A percentile compares a stretch with the other conserved stretches of the same genome.
phyloP scores from a whole-genome alignment of 495 filamentous ascomycete species.

The Podospora didyma region DNA sequence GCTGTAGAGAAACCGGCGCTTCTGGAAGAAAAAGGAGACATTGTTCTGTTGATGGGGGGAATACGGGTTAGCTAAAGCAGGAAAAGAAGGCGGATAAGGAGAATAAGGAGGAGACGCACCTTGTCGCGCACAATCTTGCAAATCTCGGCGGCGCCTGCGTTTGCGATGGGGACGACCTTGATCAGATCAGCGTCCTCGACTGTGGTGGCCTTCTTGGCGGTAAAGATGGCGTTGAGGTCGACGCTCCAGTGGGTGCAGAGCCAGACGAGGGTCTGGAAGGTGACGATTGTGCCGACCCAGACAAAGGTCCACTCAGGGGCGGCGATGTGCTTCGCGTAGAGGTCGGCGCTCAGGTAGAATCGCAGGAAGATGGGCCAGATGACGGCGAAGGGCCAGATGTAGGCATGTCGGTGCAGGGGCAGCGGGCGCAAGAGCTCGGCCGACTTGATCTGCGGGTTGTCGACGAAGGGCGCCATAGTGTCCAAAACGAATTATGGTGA shows the following conservation, averaged over 20 bases:
- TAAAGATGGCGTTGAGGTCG: conserved; percentile 77
- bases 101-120: conserved; percentile 34
- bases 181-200: conserved; percentile 79
- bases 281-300: conserved; percentile 82
- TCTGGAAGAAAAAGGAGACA: conserved; percentile 94
- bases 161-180: conserved; percentile 87
- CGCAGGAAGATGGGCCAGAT: conserved; percentile 89
- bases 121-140: conserved; percentile 73
- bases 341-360: conserved; percentile 73
- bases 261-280: conserved; percentile 84
- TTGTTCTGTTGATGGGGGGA: conserved; percentile 67
- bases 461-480: conserved; percentile 66
- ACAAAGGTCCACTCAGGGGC: conserved; percentile 96
- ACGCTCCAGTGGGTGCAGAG: conserved; percentile 97
- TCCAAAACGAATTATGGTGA: conserved; percentile 8
- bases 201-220: conserved; percentile 64
- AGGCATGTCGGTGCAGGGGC: conserved; percentile 74
- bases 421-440: conserved; percentile 87
- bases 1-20: conserved; percentile 89
- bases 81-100: neutral
- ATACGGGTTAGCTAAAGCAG: conserved; percentile 7
- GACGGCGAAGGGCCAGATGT: conserved; percentile 87
- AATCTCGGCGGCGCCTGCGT: conserved; percentile 87
- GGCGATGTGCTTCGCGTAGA: conserved; percentile 85
- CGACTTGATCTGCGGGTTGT: conserved; percentile 82